Conservation (phyloP, 495 filamentous ascomycete species). For the Penicillium silybi region DNA sequence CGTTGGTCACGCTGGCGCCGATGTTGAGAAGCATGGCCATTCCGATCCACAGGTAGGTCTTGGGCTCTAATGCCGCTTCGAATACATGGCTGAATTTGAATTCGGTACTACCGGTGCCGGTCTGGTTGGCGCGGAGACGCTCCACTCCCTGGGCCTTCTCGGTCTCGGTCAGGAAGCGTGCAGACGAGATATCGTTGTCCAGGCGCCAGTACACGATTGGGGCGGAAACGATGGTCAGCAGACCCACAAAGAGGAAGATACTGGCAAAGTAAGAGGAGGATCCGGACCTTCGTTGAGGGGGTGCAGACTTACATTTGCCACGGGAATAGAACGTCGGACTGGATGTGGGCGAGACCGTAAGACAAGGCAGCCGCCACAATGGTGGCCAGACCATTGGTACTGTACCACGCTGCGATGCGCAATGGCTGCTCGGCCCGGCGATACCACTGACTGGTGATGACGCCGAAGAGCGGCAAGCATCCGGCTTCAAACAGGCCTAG, state of each 20-base stretch:
- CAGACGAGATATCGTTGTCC: constrained; percentile 47
- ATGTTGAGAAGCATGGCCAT: constrained; percentile 59
- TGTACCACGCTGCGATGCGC: constrained; percentile 48
- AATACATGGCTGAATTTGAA: constrained; percentile 45
- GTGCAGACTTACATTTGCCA: constrained; percentile 56
- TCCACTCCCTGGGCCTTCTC: constrained; percentile 59
- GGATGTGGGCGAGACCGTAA: constrained; percentile 53
- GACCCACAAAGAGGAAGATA: constrained; percentile 45
- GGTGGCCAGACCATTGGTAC: constrained; percentile 47
- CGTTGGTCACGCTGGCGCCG: constrained; percentile 56
- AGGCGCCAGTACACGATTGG: constrained; percentile 42
- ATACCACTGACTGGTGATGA: constrained; percentile 50
- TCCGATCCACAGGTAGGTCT: constrained; percentile 46
- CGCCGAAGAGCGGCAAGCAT: constrained; percentile 55
- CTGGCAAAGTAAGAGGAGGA: constrained; percentile 10
- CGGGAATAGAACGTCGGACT: constrained; percentile 44
- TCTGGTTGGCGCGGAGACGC: constrained; percentile 60
- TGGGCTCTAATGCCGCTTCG: constrained; percentile 46
- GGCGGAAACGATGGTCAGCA: constrained; percentile 44
- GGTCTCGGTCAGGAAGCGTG: constrained; percentile 56
- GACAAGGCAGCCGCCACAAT: constrained; percentile 44
- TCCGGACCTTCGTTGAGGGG: neutral
- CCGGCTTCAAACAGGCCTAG: constrained; percentile 51
- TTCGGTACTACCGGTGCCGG: constrained; percentile 47
- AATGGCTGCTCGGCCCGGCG: constrained; percentile 47